A percentile compares a stretch with the other conserved stretches of the same genome.
Evolutionary conservation across 2,329 filamentous ascomycete genomes (phyloP).

Genomic region (Coniochaeta sp.): DNA sequence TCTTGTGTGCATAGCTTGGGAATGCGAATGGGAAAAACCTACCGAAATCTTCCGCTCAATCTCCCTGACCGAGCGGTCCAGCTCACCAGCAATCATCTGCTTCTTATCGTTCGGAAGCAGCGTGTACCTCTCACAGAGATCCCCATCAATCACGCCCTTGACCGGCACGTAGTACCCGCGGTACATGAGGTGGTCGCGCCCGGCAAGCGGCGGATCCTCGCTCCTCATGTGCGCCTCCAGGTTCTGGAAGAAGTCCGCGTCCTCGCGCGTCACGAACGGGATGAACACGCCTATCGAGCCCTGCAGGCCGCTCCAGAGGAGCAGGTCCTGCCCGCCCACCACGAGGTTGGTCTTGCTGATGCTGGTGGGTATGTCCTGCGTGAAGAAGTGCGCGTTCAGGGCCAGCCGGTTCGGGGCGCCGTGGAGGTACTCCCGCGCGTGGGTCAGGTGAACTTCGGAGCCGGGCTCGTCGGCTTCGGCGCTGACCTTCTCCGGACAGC

Average conservation of each 20-base stretch:
- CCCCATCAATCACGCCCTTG: slow-evolving; percentile 94
- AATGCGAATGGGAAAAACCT: slow-evolving; percentile 14
- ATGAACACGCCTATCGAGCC: slow-evolving; percentile 91
- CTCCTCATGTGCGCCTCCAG: slow-evolving; percentile 81
- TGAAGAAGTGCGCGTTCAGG: slow-evolving; percentile 81
- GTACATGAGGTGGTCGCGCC: slow-evolving; percentile 92
- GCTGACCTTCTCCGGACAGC: slow-evolving; percentile 78
- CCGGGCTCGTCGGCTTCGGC: slow-evolving; percentile 89
- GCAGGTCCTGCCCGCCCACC: slow-evolving; percentile 81
- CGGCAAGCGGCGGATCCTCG: slow-evolving; percentile 81
- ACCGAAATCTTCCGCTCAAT: slow-evolving; percentile 92
- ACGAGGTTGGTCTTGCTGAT: slow-evolving; percentile 86
- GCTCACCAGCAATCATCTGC: slow-evolving; percentile 86
- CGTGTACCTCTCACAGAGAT: slow-evolving; percentile 88
- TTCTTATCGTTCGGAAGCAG: slow-evolving; percentile 82
- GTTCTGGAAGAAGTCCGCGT: slow-evolving; percentile 95
- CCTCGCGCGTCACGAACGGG: slow-evolving; percentile 84
- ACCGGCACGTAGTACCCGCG: slow-evolving; percentile 92
- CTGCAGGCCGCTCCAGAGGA: slow-evolving; percentile 91
- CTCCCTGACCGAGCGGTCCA: slow-evolving; percentile 84
- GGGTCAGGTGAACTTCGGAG: slow-evolving; percentile 81
- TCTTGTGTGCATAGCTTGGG: neutral
- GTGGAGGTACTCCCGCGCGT: slow-evolving; percentile 83
- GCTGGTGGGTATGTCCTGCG: slow-evolving; percentile 86
- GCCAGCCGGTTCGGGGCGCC: slow-evolving; percentile 79